Conservation (phyloP, 352 stramenopile genomes). For the Phytophthora sp. region DNA sequence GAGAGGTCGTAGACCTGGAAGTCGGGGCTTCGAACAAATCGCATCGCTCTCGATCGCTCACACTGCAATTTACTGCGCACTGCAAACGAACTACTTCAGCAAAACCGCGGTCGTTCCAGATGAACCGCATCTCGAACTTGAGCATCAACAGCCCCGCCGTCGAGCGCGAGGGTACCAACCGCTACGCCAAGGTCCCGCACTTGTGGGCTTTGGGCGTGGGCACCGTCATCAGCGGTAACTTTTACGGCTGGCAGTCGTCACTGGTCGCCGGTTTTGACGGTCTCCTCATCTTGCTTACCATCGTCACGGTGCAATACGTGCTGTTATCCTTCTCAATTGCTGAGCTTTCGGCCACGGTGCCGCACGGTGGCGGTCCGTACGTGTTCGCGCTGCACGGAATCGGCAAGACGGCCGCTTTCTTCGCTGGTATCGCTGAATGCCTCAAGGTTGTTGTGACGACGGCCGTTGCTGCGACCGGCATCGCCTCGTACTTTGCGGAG, state of each 20-base stretch:
- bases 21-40: constrained; percentile 10
- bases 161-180: too few species aligned
- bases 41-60: constrained; percentile 17
- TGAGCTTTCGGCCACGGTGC: constrained; percentile 67
- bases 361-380: constrained; percentile 68
- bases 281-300: constrained; percentile 58
- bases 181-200: constrained; percentile 56
- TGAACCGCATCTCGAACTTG: too few species aligned
- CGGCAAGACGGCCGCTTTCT: constrained; percentile 55
- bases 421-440: constrained; percentile 65
- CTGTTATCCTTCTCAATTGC: constrained; percentile 77
- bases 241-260: constrained; percentile 64
- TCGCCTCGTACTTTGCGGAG: constrained; percentile 65
- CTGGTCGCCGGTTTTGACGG: constrained; percentile 37
- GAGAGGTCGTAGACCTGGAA: constrained; percentile 20
- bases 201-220: constrained; percentile 63
- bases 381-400: constrained; percentile 72
- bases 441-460: constrained; percentile 70
- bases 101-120: constrained; percentile 8
- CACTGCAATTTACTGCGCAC: constrained; percentile 25
- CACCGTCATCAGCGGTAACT: constrained; percentile 58
- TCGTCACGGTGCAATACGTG: constrained; percentile 74
- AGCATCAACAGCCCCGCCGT: too few species aligned
- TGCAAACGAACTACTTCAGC: constrained; percentile 17
- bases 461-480: constrained; percentile 53